phyloP scores from a whole-genome alignment of 73 alveolate genomes.

The Paramecium pentaurelia region DNA sequence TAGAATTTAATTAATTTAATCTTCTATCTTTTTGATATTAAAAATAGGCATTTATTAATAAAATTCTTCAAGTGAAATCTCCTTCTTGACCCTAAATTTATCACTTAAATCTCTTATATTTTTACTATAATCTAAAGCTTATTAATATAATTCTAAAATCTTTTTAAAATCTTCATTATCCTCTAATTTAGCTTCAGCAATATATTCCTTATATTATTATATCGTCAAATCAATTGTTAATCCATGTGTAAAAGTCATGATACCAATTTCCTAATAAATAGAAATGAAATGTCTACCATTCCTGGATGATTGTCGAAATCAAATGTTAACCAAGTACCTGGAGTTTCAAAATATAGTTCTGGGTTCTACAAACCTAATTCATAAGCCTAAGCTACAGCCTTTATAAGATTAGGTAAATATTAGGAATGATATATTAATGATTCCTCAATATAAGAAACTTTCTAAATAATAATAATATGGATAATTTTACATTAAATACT shows the following conservation, averaged over 20 bases:
- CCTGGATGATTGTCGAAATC: conserved; percentile 51
- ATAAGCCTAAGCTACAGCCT: conserved; percentile 35
- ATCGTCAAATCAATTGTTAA: conserved; percentile 2
- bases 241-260: conserved; percentile 35
- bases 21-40: conserved; percentile 5
- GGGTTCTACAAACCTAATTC: conserved; percentile 22
- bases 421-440: conserved; percentile 18
- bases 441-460: conserved; percentile 12
- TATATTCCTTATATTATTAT: background rate
- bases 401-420: background rate
- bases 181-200: conserved; percentile 3
- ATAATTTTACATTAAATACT: background rate
- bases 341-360: background rate
- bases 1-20: background rate
- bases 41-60: conserved; percentile 2
- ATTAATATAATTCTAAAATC: background rate
- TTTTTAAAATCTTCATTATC: background rate
- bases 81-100: background rate
- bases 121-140: background rate
- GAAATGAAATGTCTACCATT: background rate
- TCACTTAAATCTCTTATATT: background rate
- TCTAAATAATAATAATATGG: background rate
- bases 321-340: conserved; percentile 45
- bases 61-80: conserved; percentile 3
- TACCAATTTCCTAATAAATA: conserved; percentile 13